Percentiles rank a stretch among this genome's conserved stretches.
Evolutionary conservation across 345 rosid genomes (phyloP).

Genomic region (Cardiospermum halicacabum): DNA sequence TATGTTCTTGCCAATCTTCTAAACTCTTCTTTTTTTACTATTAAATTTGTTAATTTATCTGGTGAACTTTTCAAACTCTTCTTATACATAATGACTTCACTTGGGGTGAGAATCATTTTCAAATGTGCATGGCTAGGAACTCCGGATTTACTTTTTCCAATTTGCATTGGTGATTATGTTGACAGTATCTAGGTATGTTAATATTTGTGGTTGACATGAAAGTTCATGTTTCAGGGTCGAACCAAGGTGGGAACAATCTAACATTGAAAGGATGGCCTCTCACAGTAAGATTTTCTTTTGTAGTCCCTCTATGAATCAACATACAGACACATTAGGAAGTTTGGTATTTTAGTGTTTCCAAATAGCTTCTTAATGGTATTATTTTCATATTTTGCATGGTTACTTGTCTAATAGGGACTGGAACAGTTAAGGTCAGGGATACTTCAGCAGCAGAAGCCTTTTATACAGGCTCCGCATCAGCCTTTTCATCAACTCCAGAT

Average conservation of each 20-base stretch:
- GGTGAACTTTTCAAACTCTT: neutral
- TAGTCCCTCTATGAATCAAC: too few relatives aligned
- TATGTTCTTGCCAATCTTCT: too few relatives aligned
- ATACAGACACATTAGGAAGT: too few relatives aligned
- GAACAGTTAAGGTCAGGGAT: constrained; percentile 70
- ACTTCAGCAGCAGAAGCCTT: constrained; percentile 85
- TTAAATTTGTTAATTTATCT: too few relatives aligned
- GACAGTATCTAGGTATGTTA: neutral
- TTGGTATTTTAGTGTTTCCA: neutral
- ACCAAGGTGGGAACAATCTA: constrained; percentile 80
- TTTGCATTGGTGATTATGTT: constrained; percentile 3
- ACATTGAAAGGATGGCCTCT: constrained; percentile 97
- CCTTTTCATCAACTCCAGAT: constrained; percentile 84
- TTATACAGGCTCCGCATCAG: constrained; percentile 83
- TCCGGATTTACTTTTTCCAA: neutral
- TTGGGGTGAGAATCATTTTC: neutral
- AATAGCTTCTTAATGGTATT: neutral
- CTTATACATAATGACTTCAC: constrained; percentile 1
- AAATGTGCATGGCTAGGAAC: neutral
- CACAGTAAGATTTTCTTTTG: constrained; percentile 46
- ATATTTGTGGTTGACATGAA: constrained; percentile 12
- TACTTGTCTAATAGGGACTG: constrained; percentile 44
- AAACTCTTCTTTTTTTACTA: too few relatives aligned
- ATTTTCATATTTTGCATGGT: constrained; percentile 13
- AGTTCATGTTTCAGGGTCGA: constrained; percentile 60